Evolutionary conservation across 371 early-diverging fungal species (phyloP).

Genomic region (Mucor plumbeus): DNA sequence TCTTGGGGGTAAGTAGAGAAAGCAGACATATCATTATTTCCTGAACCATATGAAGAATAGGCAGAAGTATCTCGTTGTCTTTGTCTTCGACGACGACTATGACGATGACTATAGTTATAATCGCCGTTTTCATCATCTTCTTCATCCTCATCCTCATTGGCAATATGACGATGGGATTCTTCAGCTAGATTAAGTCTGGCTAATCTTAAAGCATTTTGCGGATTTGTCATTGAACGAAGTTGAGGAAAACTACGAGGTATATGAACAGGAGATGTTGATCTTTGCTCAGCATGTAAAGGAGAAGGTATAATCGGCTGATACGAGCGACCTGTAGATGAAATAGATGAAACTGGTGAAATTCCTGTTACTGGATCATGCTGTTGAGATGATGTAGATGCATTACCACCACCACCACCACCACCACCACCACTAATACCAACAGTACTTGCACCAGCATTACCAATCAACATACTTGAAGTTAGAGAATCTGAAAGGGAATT

Average conservation of each 20-base stretch:
- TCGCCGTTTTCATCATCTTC: background rate
- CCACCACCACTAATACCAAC: background rate
- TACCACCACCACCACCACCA: background rate
- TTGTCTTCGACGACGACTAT: background rate
- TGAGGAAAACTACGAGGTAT: conserved; percentile 34
- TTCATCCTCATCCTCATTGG: conserved; percentile 5
- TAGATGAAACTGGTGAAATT: conserved; percentile 26
- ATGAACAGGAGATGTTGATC: conserved; percentile 28
- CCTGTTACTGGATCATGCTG: conserved; percentile 2
- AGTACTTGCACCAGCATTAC: background rate
- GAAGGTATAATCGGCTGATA: conserved; percentile 35
- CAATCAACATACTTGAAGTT: conserved; percentile 25
- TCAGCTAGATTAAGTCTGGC: background rate
- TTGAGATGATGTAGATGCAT: background rate
- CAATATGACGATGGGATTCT: background rate
- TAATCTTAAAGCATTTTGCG: conserved; percentile 9
- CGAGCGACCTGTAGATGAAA: conserved; percentile 32
- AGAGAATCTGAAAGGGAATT: conserved; percentile 33
- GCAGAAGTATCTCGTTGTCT: background rate
- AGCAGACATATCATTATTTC: conserved; percentile 18
- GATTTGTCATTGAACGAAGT: conserved; percentile 11
- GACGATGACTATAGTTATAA: background rate
- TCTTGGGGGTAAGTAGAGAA: conserved; percentile 37
- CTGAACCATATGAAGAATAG: background rate
- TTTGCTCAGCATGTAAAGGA: conserved; percentile 27